These are phyloP conservation scores for Aureobasidium mangrovei DNA, from an alignment of 2,329 filamentous ascomycete species.

Conservation along the genomic window DNA sequence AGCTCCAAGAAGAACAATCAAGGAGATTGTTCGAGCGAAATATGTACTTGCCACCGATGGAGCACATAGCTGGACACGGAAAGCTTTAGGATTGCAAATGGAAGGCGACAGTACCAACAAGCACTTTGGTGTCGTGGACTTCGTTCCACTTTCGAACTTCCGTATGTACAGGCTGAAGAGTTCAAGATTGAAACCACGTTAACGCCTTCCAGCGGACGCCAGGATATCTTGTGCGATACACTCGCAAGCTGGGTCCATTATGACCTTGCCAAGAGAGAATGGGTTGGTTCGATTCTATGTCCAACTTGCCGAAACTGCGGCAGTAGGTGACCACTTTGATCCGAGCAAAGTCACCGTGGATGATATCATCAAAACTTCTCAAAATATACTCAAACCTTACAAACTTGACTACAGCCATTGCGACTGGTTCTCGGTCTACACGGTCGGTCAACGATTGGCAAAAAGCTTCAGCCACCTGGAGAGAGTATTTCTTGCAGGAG, in stretches of 20 bases:
- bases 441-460: slow-evolving; percentile 42
- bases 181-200: slow-evolving; percentile 42
- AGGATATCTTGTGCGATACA: slow-evolving; percentile 26
- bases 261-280: slow-evolving; percentile 64
- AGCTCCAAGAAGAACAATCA: neutral
- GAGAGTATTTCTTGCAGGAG: slow-evolving; percentile 42
- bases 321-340: neutral
- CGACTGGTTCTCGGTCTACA: slow-evolving; percentile 45
- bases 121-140: slow-evolving; percentile 25
- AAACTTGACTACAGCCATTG: slow-evolving; percentile 36
- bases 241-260: slow-evolving; percentile 31
- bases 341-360: slow-evolving; percentile 50
- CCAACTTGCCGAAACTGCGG: slow-evolving; percentile 23
- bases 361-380: slow-evolving; percentile 52
- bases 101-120: slow-evolving; percentile 22
- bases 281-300: slow-evolving; percentile 15
- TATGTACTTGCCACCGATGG: slow-evolving; percentile 13
- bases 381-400: slow-evolving; percentile 43
- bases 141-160: slow-evolving; percentile 23
- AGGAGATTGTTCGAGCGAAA: neutral
- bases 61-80: slow-evolving; percentile 18
- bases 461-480: slow-evolving; percentile 36
- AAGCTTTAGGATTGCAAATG: slow-evolving; percentile 20
- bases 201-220: slow-evolving; percentile 60
- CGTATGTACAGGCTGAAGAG: slow-evolving; percentile 54